Conservation (phyloP, 495 filamentous ascomycete genomes). For the Hypoxylon subgilvum region DNA sequence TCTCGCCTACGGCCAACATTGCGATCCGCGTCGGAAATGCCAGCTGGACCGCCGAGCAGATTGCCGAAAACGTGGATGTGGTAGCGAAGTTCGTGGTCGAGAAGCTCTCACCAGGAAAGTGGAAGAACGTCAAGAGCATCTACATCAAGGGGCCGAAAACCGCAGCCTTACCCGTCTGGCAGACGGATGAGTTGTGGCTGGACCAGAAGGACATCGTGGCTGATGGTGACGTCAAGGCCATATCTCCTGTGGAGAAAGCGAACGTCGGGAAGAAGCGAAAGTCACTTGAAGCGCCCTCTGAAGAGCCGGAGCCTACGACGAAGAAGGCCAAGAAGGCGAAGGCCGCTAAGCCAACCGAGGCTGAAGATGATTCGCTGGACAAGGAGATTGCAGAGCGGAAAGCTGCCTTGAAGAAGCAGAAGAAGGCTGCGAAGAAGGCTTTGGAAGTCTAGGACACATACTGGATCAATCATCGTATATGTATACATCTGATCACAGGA, state of each 20-base stretch:
- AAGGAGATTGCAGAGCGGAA: slow-evolving; percentile 65
- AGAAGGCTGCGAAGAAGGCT: slow-evolving; percentile 64
- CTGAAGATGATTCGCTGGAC: slow-evolving; percentile 62
- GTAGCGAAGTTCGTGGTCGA: slow-evolving; percentile 71
- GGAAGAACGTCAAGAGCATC: slow-evolving; percentile 79
- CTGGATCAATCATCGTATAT: slow-evolving; percentile 6
- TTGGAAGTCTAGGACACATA: slow-evolving; percentile 43
- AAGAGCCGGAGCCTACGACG: slow-evolving; percentile 48
- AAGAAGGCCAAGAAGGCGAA: slow-evolving; percentile 61
- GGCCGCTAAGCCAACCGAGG: slow-evolving; percentile 52
- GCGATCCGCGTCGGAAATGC: slow-evolving; percentile 74
- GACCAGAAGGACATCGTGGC: slow-evolving; percentile 78
- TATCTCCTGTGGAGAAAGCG: slow-evolving; percentile 55
- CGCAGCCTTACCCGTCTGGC: slow-evolving; percentile 86
- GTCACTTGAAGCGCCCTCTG: slow-evolving; percentile 44
- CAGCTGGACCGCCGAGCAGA: slow-evolving; percentile 71
- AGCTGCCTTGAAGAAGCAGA: slow-evolving; percentile 64
- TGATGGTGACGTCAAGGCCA: slow-evolving; percentile 57
- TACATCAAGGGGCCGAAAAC: slow-evolving; percentile 86
- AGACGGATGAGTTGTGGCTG: slow-evolving; percentile 87
- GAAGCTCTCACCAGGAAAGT: slow-evolving; percentile 80
- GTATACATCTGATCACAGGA: slow-evolving; percentile 31
- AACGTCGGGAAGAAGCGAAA: slow-evolving; percentile 73
- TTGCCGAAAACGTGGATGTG: slow-evolving; percentile 78
- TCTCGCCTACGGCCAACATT: slow-evolving; percentile 69